These are phyloP conservation scores for Baorangia bicolor DNA, from an alignment of 768 basidiomycete genomes.

Conservation along the genomic window DNA sequence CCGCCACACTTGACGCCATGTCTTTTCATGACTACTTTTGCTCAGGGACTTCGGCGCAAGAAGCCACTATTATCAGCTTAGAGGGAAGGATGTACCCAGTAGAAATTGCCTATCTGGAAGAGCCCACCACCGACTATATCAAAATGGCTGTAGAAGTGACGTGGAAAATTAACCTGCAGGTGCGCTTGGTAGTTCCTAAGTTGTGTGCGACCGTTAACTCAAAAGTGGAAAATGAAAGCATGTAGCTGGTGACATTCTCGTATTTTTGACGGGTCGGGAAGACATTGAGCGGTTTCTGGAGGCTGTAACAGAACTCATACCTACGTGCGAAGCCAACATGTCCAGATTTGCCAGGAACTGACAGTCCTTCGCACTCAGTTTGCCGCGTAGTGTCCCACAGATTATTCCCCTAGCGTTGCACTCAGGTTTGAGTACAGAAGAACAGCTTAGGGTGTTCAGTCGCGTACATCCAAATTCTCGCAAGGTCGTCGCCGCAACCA, in stretches of 20 bases:
- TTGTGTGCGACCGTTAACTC: neutral
- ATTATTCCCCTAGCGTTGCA: slow-evolving; percentile 77
- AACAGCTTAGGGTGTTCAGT: slow-evolving; percentile 86
- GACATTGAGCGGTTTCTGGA: slow-evolving; percentile 92
- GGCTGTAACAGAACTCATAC: slow-evolving; percentile 72
- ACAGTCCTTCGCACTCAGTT: slow-evolving; percentile 31
- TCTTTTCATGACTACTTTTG: slow-evolving; percentile 90
- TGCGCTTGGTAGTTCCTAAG: slow-evolving; percentile 29
- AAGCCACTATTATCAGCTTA: slow-evolving; percentile 81
- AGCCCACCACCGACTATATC: slow-evolving; percentile 79
- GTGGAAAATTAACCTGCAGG: slow-evolving; percentile 81
- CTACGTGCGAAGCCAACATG: slow-evolving; percentile 46
- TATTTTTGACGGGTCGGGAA: slow-evolving; percentile 94
- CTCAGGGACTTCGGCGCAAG: slow-evolving; percentile 55
- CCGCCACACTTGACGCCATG: slow-evolving; percentile 92
- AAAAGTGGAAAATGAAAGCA: slow-evolving; percentile 44
- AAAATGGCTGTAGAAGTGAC: slow-evolving; percentile 78
- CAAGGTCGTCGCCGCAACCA: slow-evolving; percentile 91
- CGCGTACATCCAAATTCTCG: slow-evolving; percentile 70
- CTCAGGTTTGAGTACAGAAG: slow-evolving; percentile 83
- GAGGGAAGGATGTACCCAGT: slow-evolving; percentile 97
- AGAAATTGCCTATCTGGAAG: slow-evolving; percentile 82
- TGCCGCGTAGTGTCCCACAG: slow-evolving; percentile 53
- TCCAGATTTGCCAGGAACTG: neutral
- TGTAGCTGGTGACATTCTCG: slow-evolving; percentile 82